Conservation (phyloP, 345 rosid species). For the Heritiera fomes region DNA sequence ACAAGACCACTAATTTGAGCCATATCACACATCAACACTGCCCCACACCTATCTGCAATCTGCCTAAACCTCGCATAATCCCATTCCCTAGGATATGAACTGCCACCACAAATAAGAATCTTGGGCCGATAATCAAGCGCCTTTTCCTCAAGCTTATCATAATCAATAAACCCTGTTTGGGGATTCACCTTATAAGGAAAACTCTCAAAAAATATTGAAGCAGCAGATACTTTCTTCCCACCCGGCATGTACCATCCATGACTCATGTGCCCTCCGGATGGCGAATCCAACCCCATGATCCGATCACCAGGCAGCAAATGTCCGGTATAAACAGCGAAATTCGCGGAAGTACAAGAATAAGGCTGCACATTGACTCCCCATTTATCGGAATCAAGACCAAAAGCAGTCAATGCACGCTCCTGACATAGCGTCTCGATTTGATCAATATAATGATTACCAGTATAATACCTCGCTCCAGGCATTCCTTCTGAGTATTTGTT, state of each 20-base stretch:
- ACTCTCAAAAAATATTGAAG: conserved; percentile 88
- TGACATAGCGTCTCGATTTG: conserved; percentile 78
- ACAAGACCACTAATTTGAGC: conserved; percentile 96
- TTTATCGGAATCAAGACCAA: conserved; percentile 65
- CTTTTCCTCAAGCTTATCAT: conserved; percentile 91
- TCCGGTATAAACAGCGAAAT: conserved; percentile 87
- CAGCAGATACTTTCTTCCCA: conserved; percentile 92
- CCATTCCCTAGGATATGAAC: conserved; percentile 97
- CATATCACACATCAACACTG: conserved; percentile 97
- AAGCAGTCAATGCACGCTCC: conserved; percentile 79
- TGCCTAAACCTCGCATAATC: conserved; percentile 84
- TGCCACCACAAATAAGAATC: conserved; percentile 96
- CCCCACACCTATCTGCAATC: conserved; percentile 89
- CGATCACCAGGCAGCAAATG: conserved; percentile 81
- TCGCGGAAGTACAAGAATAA: conserved; percentile 91
- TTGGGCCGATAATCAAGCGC: conserved; percentile 89
- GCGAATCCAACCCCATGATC: conserved; percentile 96
- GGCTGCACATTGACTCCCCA: conserved; percentile 99
- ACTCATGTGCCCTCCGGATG: conserved; percentile 95
- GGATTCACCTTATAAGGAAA: conserved; percentile 90
- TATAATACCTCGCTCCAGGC: conserved; percentile 82
- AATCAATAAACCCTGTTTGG: conserved; percentile 78
- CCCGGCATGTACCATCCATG: conserved; percentile 84
- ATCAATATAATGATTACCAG: conserved; percentile 85
- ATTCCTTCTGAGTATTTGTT: conserved; percentile 94